Conservation (phyloP, 2,329 filamentous ascomycete species). For the Chalaropsis thielavioides region DNA sequence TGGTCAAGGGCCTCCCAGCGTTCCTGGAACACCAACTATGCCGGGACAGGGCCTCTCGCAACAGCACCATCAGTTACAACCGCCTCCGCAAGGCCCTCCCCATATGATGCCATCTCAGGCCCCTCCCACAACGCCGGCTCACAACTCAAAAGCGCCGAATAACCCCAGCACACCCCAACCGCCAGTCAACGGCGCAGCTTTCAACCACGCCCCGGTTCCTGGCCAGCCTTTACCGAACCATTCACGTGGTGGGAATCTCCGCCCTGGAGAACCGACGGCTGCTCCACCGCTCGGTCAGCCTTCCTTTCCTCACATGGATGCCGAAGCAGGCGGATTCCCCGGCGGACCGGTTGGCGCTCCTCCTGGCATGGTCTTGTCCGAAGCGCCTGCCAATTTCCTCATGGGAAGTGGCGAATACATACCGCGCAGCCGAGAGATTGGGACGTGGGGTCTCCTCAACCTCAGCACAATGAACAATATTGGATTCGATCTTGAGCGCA, state of each 20-base stretch:
- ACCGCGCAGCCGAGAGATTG: conserved; percentile 39
- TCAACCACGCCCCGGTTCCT: conserved; percentile 15
- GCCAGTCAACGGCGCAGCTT: conserved; percentile 20
- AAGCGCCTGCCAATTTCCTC: conserved; percentile 13
- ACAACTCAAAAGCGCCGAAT: not conserved
- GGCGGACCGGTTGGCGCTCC: conserved; percentile 23
- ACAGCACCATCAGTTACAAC: conserved; percentile 27
- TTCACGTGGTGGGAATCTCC: not conserved
- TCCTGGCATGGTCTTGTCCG: conserved; percentile 21
- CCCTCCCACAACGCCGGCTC: not conserved
- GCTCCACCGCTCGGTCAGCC: not conserved
- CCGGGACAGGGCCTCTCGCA: conserved; percentile 16
- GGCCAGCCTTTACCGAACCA: conserved; percentile 29
- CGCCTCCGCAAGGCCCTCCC: conserved; percentile 25
- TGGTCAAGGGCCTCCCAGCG: conserved; percentile 1
- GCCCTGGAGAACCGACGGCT: not conserved
- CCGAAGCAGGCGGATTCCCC: not conserved
- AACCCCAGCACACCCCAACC: conserved; percentile 22
- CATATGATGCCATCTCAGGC: conserved; percentile 27
- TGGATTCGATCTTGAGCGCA: conserved; percentile 49
- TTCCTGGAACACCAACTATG: conserved; percentile 23
- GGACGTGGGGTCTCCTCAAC: conserved; percentile 58
- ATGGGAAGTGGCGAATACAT: conserved; percentile 33
- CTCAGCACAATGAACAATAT: conserved; percentile 49
- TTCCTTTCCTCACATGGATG: not conserved